A percentile compares a stretch with the other conserved stretches of the same genome.
phyloP scores from a whole-genome alignment of 2,329 filamentous ascomycete genomes.

The Whalleya microplaca region DNA sequence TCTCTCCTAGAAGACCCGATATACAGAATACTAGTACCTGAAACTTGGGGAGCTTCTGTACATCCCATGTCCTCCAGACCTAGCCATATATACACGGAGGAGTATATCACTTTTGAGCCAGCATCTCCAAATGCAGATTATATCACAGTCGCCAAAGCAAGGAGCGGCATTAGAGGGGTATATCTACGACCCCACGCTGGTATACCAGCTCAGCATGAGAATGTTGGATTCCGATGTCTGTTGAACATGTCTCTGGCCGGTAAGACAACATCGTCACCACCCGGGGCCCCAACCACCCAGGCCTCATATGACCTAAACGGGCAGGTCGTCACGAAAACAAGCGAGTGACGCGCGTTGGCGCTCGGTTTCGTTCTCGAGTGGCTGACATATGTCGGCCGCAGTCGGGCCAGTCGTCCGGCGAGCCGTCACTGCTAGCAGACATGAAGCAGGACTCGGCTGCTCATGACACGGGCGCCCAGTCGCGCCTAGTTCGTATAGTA shows the following conservation, averaged over 20 bases:
- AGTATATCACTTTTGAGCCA: neutral
- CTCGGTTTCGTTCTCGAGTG: slow-evolving; percentile 3
- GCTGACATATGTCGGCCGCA: slow-evolving; percentile 16
- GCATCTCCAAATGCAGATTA: neutral
- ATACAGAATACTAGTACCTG: neutral
- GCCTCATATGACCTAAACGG: slow-evolving; percentile 11
- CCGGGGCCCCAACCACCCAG: slow-evolving; percentile 1
- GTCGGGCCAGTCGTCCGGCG: neutral
- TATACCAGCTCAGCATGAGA: slow-evolving; percentile 15
- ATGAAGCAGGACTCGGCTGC: neutral
- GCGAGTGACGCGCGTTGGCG: slow-evolving; percentile 1
- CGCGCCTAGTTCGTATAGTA: neutral
- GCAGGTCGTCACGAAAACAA: slow-evolving; percentile 18
- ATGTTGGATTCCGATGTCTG: slow-evolving; percentile 6
- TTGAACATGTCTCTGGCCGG: slow-evolving; percentile 12
- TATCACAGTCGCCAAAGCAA: neutral
- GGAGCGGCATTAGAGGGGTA: neutral
- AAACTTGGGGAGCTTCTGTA: neutral
- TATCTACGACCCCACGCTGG: neutral
- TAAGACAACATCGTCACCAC: slow-evolving; percentile 11
- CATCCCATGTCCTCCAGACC: neutral
- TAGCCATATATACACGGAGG: neutral
- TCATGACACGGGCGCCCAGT: too few species aligned
- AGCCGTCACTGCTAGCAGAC: neutral
- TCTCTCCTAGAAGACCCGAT: neutral